Evolutionary conservation across 768 basidiomycete genomes (phyloP).

Genomic region (Infundibulicybe gibba): DNA sequence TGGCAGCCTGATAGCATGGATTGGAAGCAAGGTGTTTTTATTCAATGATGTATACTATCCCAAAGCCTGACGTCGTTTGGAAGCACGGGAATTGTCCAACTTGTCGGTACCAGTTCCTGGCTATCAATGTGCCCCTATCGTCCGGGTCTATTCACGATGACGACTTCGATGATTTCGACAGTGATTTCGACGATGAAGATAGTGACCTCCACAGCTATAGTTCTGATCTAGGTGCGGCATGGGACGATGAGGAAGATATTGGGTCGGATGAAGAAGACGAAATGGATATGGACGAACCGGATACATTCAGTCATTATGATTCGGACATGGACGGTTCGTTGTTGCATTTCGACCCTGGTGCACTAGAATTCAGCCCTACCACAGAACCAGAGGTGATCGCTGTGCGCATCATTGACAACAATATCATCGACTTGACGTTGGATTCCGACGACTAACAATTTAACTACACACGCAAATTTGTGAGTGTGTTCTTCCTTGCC

Average conservation of each 20-base stretch:
- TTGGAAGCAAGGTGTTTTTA: conserved; percentile 44
- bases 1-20: conserved; percentile 63
- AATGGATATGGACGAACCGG: conserved; percentile 41
- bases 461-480: too few species aligned
- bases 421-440: too few species aligned
- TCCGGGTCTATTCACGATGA: conserved; percentile 45
- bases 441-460: conserved; percentile 9
- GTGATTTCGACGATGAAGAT: conserved; percentile 53
- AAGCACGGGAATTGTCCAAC: conserved; percentile 74
- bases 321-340: too few species aligned
- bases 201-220: conserved; percentile 33
- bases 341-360: too few species aligned
- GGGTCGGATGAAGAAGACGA: conserved; percentile 17
- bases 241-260: conserved; percentile 13
- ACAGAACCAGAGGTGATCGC: conserved; percentile 1
- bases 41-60: not conserved
- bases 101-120: conserved; percentile 57
- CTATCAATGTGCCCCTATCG: conserved; percentile 34
- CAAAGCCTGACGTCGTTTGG: conserved; percentile 3
- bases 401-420: not conserved
- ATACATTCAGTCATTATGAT: conserved; percentile 18
- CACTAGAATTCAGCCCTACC: not conserved
- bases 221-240: conserved; percentile 36
- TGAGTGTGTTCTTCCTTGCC: too few species aligned
- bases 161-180: conserved; percentile 65